Evolutionary conservation across 441 rosid species (phyloP).

Genomic region (Melastoma candidum): DNA sequence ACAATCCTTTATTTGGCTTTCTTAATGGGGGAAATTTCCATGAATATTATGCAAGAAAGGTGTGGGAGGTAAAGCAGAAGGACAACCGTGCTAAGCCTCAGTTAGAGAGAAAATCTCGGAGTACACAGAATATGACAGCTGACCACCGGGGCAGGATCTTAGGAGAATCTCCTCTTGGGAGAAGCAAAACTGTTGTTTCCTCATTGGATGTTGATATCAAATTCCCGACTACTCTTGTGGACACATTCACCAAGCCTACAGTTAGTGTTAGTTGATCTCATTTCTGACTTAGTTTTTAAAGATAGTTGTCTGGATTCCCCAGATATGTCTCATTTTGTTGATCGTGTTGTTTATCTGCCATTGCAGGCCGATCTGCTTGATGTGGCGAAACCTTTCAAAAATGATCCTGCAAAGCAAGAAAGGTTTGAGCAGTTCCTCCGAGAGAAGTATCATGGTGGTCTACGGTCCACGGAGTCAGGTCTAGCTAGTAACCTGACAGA

Average conservation of each 20-base stretch:
- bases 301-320: constrained; percentile 2
- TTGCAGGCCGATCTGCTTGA: constrained; percentile 53
- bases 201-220: constrained; percentile 36
- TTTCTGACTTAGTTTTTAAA: constrained; percentile 12
- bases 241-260: constrained; percentile 71
- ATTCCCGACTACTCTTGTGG: constrained; percentile 62
- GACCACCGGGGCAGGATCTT: constrained; percentile 78
- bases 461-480: constrained; percentile 48
- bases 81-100: too few species aligned
- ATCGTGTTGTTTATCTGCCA: constrained; percentile 7
- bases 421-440: constrained; percentile 91
- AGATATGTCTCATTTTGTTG: constrained; percentile 6
- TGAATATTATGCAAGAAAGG: too few species aligned
- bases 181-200: constrained; percentile 46
- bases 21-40: too few species aligned
- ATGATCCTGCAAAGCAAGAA: constrained; percentile 78
- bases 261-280: constrained; percentile 48
- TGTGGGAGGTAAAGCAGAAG: too few species aligned
- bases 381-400: constrained; percentile 70
- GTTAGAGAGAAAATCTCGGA: too few species aligned
- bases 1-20: too few species aligned
- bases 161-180: constrained; percentile 87
- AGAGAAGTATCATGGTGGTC: constrained; percentile 90
- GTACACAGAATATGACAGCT: constrained; percentile 42
- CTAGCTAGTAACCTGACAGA: constrained; percentile 69